Base-by-base conservation (phyloP, 2,329 filamentous ascomycete genomes). In the Cladophialophora psammophila region DNA sequence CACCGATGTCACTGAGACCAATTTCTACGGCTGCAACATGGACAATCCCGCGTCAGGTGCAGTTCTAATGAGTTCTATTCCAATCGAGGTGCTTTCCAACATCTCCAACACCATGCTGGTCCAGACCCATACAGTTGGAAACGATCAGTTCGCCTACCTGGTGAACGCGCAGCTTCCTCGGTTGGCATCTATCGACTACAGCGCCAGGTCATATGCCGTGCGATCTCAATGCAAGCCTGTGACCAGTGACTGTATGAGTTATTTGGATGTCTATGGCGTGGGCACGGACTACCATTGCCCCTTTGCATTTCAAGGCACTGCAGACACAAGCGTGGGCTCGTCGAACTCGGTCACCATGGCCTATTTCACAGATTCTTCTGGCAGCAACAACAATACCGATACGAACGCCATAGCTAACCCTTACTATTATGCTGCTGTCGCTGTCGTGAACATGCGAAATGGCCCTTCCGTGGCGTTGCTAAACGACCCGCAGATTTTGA, bases 171-270 rank as follows among this genome's bases (percentile, higher is more conserved):
- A 54, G 15, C 26, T 60, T 6, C 40, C 13, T 13, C 55, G 45
- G 34, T 26, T 57, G 4, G 35, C 35, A 3, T 40, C 60, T 18
- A 63, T 67, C 15, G 73, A 74, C 56, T 74, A 68, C 50, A 67
- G 66, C 1, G 72, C 73, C 2, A 58, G 60, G 9, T 72, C 68
- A 9, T 69, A 72, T 42, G 72, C 64, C 8, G 67, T 68, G 18
- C 53, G 64, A 1, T 72, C 72, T 5, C 42, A 67, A 35, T 74
- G 73, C 40, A 52, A 36, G 40, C 64, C 68, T 26, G 71, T 73
- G n/a, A 69, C 65, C 15, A 62, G 61, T 9, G 38, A 67, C 60
- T 74, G 73, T 55, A 40, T 26, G 26, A 67, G 42, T 10, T 36
- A 52, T n/a, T 59, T 74, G 36, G 58, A 54, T n/a, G 61, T 26